Evolutionary conservation across 495 filamentous ascomycete species (phyloP).

Genomic region (Aspergillus nidulans): DNA sequence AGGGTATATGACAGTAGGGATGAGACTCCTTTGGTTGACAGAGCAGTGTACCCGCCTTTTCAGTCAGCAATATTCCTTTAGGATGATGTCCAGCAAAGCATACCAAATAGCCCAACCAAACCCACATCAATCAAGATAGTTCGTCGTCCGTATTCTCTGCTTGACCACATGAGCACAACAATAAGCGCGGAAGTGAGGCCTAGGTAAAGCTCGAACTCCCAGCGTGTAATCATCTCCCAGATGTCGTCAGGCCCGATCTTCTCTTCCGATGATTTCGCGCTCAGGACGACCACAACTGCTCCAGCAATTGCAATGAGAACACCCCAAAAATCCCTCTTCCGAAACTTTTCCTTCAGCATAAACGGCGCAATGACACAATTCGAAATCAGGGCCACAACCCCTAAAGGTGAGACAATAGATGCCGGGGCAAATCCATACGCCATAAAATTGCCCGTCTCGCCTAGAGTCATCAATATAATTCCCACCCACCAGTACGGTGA

Average conservation of each 20-base stretch:
- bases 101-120: slow-evolving; percentile 88
- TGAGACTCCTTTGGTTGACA: slow-evolving; percentile 94
- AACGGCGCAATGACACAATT: slow-evolving; percentile 95
- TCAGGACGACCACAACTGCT: slow-evolving; percentile 89
- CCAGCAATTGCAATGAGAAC: slow-evolving; percentile 80
- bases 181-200: slow-evolving; percentile 71
- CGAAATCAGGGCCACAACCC: slow-evolving; percentile 89
- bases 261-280: slow-evolving; percentile 82
- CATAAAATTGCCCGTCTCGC: slow-evolving; percentile 92
- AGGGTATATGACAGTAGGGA: slow-evolving; percentile 88
- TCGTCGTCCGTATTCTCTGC: slow-evolving; percentile 70
- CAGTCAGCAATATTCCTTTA: slow-evolving; percentile 25
- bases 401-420: slow-evolving; percentile 93
- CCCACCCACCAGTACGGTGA: slow-evolving; percentile 97
- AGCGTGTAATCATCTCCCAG: slow-evolving; percentile 79
- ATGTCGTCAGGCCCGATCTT: slow-evolving; percentile 90
- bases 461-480: slow-evolving; percentile 84
- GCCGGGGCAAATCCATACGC: slow-evolving; percentile 98
- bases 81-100: slow-evolving; percentile 17
- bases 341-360: slow-evolving; percentile 84
- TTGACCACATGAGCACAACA: slow-evolving; percentile 70
- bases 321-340: slow-evolving; percentile 80
- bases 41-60: slow-evolving; percentile 84
- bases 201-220: slow-evolving; percentile 89
- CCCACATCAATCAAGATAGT: slow-evolving; percentile 93